Base-by-base conservation (phyloP, 164 flowering plant species). In the Stephania cephalantha region DNA sequence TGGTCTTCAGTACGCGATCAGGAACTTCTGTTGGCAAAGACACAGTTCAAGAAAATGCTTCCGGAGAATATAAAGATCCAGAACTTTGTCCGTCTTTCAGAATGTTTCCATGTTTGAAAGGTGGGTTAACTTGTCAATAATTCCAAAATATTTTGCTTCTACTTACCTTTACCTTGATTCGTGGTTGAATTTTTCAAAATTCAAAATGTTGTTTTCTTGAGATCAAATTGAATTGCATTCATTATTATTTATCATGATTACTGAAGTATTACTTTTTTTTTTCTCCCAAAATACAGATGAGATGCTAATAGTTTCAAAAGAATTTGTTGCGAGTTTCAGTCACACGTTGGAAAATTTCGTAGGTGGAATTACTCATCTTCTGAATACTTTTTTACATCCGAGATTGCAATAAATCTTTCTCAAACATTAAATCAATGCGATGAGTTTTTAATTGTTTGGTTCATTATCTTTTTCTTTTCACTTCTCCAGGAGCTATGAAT, bases 401-500 rank as follows among this genome's bases (percentile, higher is more conserved):
- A 3, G 1, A n/a, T 35, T 22, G 12, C 9, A 67, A 25, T 25
- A 5, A 31, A 67, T 45, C 30, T 4, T 67, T 67, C 70, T 67
- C 18, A 29, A 17, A 67, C 29, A 50, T 50, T 10, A 50, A 2
- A 50, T 50, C 11, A 17, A 18, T 30, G 42, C 12, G 70, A 30
- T 69, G 20, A 7, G 17, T 35, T 45, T 69, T 22, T 42, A 31
- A 8, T 42, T 12, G 71, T n/a, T 18, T 30, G 31, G 12, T 67
- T 67, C 29, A 29, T 22, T 67, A 29, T 12, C 31, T 4, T 67
- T 68, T 9, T 55, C 7, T 55, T 25, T 25, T 75, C 89, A 44
- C 66, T 68, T 46, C 31, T 70, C 53, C 68, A 75, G 77, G 73
- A 75, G 77, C 58, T 75, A 75, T 58, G 73, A 75, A 61, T 44